These are phyloP conservation scores for Thinopyrum elongatum DNA, from an alignment of 176 grass and related monocot species.

Conservation along the genomic window DNA sequence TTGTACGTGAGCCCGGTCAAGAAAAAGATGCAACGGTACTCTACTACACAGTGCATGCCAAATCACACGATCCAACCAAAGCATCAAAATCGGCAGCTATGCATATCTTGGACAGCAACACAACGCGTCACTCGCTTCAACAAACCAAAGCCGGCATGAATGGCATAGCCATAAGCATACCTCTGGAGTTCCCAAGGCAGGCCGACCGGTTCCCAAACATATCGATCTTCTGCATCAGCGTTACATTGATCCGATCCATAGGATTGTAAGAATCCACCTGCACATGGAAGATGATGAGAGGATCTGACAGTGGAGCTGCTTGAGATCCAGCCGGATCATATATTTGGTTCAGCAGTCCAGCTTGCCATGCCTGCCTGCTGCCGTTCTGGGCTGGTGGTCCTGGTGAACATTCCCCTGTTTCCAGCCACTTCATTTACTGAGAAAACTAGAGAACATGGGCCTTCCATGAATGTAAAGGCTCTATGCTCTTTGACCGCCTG, in stretches of 20 bases:
- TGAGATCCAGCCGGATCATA: background rate
- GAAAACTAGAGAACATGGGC: slow-evolving; percentile 21
- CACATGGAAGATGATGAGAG: background rate
- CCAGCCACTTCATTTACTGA: slow-evolving; percentile 33
- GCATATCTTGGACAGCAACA: too few relatives aligned
- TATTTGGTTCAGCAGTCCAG: background rate
- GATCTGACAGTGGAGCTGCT: background rate
- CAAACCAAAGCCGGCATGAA: too few relatives aligned
- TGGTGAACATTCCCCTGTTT: slow-evolving; percentile 19
- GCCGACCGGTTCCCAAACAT: too few relatives aligned
- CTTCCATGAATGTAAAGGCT: slow-evolving; percentile 17
- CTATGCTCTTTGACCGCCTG: slow-evolving; percentile 24
- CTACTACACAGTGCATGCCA: too few relatives aligned
- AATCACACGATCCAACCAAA: too few relatives aligned
- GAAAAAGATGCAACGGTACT: too few relatives aligned
- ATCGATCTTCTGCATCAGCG: too few relatives aligned
- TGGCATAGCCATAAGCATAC: background rate
- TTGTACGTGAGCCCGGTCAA: too few relatives aligned
- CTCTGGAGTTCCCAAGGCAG: background rate
- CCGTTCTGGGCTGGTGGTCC: slow-evolving; percentile 25
- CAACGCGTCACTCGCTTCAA: too few relatives aligned
- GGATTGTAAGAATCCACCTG: too few relatives aligned
- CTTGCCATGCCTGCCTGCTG: slow-evolving; percentile 1
- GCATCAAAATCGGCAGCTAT: too few relatives aligned
- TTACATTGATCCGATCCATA: too few relatives aligned